Evolutionary conservation across 2,329 filamentous ascomycete genomes (phyloP).

Genomic region (Triangularia verruculosa): DNA sequence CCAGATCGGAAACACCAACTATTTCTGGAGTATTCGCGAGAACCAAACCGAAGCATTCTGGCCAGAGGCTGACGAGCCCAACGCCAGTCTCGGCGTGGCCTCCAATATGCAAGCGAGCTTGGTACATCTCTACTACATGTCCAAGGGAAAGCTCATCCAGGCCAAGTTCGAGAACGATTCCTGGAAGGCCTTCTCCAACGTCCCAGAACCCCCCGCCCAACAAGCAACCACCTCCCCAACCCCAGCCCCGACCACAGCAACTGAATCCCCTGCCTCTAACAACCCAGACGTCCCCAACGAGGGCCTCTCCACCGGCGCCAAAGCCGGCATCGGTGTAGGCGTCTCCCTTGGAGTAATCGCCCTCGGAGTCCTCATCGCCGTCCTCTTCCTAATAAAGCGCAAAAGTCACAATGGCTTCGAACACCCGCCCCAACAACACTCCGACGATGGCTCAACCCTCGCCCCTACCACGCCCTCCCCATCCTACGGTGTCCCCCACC

Average conservation of each 20-base stretch:
- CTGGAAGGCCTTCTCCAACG: constrained; percentile 32
- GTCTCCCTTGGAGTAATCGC: constrained; percentile 35
- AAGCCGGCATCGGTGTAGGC: constrained; percentile 36
- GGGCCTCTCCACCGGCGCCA: constrained; percentile 36
- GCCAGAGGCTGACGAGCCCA: constrained; percentile 33
- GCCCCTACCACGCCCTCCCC: constrained; percentile 15
- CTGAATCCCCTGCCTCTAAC: neutral
- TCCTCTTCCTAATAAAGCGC: constrained; percentile 30
- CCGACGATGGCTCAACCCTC: constrained; percentile 20
- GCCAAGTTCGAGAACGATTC: constrained; percentile 29
- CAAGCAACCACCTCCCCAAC: neutral
- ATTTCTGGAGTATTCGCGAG: constrained; percentile 29
- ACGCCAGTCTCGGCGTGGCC: constrained; percentile 32
- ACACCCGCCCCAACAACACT: neutral
- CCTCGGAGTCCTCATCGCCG: constrained; percentile 30
- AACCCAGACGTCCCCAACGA: neutral
- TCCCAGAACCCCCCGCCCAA: constrained; percentile 23
- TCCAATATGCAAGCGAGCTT: constrained; percentile 27
- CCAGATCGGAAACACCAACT: constrained; percentile 30
- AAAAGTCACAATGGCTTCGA: constrained; percentile 13
- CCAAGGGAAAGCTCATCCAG: constrained; percentile 33
- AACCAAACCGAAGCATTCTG: constrained; percentile 29
- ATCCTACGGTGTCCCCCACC: constrained; percentile 20
- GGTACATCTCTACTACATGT: constrained; percentile 36
- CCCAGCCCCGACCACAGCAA: neutral